A percentile compares a stretch with the other conserved stretches of the same genome.
phyloP scores from a whole-genome alignment of 768 basidiomycete genomes.

The Sarcodon sp. region DNA sequence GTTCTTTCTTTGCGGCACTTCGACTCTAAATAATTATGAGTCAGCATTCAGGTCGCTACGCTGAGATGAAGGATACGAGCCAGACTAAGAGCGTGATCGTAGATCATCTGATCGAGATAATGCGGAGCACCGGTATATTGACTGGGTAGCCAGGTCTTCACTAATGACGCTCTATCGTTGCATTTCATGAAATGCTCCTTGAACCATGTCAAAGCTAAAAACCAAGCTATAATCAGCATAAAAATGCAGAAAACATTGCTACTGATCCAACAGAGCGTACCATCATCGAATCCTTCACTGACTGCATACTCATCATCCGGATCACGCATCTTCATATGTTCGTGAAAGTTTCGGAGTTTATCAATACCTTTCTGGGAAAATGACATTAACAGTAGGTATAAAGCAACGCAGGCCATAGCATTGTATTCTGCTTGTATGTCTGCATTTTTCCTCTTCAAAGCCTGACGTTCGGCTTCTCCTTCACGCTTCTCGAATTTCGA shows the following conservation, averaged over 20 bases:
- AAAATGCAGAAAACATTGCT: not conserved
- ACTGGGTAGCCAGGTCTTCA: conserved; percentile 79
- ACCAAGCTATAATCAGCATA: conserved; percentile 6
- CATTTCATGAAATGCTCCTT: conserved; percentile 90
- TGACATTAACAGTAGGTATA: conserved; percentile 85
- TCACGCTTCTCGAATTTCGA: conserved; percentile 58
- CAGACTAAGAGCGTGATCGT: conserved; percentile 79
- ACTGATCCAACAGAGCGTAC: conserved; percentile 23
- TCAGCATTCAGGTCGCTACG: not conserved
- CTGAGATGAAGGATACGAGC: conserved; percentile 31
- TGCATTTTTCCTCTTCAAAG: conserved; percentile 53
- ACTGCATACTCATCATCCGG: conserved; percentile 65
- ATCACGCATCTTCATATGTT: conserved; percentile 70
- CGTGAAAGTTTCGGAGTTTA: conserved; percentile 63
- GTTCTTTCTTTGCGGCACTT: conserved; percentile 82
- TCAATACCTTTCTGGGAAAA: conserved; percentile 93
- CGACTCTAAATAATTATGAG: conserved; percentile 50
- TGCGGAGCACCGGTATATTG: conserved; percentile 74
- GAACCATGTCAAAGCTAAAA: conserved; percentile 74
- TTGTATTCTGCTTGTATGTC: conserved; percentile 74
- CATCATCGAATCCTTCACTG: conserved; percentile 72
- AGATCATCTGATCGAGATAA: conserved; percentile 84
- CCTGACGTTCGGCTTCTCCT: conserved; percentile 62
- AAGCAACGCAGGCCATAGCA: conserved; percentile 75
- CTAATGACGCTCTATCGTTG: conserved; percentile 79